A percentile compares a stretch with the other conserved stretches of the same genome.
Conservation (phyloP, 306 rosid species). For the Cucurbita argyrosperma region DNA sequence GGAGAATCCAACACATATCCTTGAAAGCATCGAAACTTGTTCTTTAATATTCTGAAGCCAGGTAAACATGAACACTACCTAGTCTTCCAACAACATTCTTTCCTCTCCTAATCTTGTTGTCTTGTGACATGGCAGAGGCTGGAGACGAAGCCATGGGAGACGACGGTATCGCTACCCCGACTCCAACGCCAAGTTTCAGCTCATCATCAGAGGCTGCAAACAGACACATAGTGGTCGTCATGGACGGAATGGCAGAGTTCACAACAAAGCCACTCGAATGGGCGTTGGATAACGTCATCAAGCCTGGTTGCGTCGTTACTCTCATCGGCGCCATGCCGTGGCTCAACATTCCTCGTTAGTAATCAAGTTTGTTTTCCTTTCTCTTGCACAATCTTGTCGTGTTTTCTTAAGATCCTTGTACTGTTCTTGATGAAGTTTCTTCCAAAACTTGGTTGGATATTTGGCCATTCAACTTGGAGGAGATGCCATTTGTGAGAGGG, state of each 20-base stretch:
- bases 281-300: constrained; percentile 26
- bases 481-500: constrained; percentile 9
- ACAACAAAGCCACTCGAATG: constrained; percentile 29
- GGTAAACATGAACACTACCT: neutral
- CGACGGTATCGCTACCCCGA: neutral
- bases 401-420: too few relatives aligned
- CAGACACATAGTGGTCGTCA: constrained; percentile 33
- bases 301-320: constrained; percentile 23
- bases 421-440: constrained; percentile 6
- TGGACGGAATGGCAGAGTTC: constrained; percentile 49
- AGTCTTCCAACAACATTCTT: neutral
- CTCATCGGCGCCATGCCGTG: constrained; percentile 55
- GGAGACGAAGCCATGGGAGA: neutral
- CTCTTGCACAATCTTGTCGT: too few relatives aligned
- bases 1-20: neutral
- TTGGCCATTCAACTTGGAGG: constrained; percentile 31
- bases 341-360: constrained; percentile 39
- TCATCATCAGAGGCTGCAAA: constrained; percentile 5
- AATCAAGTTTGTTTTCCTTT: neutral
- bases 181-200: neutral
- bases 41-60: neutral
- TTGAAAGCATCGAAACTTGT: neutral
- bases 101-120: neutral
- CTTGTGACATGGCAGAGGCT: neutral
- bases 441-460: constrained; percentile 28